Evolutionary conservation across 1,284 basidiomycete genomes (phyloP).

Genomic region (Rhizoctonia solani): DNA sequence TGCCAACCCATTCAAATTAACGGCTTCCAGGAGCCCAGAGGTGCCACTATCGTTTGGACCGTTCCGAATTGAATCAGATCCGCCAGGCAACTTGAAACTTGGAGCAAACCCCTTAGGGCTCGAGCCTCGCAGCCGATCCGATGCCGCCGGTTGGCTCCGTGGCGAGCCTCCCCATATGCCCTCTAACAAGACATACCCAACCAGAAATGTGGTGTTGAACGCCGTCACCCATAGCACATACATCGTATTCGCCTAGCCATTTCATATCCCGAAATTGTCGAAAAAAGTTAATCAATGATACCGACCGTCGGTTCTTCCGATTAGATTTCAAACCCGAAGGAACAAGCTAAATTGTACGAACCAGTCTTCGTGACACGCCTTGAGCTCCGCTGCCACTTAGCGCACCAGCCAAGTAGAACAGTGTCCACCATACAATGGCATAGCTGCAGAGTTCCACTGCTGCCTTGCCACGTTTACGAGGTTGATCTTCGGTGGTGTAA

Average conservation of each 20-base stretch:
- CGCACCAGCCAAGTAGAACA: conserved; percentile 52
- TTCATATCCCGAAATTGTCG: not conserved
- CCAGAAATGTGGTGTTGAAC: conserved; percentile 86
- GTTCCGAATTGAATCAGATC: conserved; percentile 11
- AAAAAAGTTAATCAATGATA: conserved; percentile 15
- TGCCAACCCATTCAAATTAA: conserved; percentile 80
- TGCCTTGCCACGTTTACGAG: conserved; percentile 66
- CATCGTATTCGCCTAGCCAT: conserved; percentile 76
- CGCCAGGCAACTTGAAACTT: conserved; percentile 45
- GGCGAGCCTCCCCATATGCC: conserved; percentile 62
- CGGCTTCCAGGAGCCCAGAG: conserved; percentile 71
- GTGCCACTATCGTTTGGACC: not conserved
- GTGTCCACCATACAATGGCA: conserved; percentile 75
- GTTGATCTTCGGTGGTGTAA: conserved; percentile 6
- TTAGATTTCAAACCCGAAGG: not conserved
- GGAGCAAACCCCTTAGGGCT: conserved; percentile 37
- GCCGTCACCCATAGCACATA: conserved; percentile 91
- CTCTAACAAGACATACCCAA: conserved; percentile 81
- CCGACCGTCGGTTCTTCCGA: not conserved
- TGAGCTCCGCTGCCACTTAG: conserved; percentile 48
- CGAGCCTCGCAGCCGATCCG: not conserved
- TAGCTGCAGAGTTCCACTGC: conserved; percentile 79
- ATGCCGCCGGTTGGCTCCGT: conserved; percentile 44
- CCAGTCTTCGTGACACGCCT: conserved; percentile 74
- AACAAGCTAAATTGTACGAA: conserved; percentile 46